phyloP scores from a whole-genome alignment of 2,329 filamentous ascomycete genomes.

The Diaporthe sp. region DNA sequence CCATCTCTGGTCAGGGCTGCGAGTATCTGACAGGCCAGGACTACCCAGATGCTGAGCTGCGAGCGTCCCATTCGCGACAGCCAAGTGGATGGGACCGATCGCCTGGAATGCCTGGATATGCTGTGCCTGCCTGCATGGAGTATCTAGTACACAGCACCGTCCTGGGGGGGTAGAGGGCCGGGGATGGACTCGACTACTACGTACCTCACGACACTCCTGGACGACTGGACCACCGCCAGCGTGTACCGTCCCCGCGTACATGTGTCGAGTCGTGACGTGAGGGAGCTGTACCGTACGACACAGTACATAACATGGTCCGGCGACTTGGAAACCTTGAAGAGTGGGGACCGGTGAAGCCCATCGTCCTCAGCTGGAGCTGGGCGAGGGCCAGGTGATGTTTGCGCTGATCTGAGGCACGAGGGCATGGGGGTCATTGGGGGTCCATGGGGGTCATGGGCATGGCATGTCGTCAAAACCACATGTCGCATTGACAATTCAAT shows the following conservation, averaged over 20 bases:
- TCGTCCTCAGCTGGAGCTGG: conserved; percentile 2
- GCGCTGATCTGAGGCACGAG: conserved; percentile 20
- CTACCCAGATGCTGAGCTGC: conserved; percentile 29
- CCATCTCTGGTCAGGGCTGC: conserved; percentile 11
- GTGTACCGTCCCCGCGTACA: background rate
- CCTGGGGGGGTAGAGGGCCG: background rate
- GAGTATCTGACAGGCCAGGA: conserved; percentile 40
- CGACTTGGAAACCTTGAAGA: conserved; percentile 33
- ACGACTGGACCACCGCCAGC: background rate
- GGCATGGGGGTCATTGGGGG: conserved; percentile 18
- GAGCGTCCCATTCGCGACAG: background rate
- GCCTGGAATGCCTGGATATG: background rate
- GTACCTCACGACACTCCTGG: conserved; percentile 1
- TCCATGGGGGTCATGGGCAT: conserved; percentile 1
- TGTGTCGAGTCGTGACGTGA: conserved; percentile 4
- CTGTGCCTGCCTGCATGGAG: conserved; percentile 7
- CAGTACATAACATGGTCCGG: background rate
- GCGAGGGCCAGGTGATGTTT: conserved; percentile 18
- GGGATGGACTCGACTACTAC: conserved; percentile 25
- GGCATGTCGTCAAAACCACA: conserved; percentile 36
- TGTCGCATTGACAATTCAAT: conserved; percentile 33
- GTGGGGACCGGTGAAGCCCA: conserved; percentile 25
- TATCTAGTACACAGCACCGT: background rate
- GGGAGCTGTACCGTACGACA: background rate
- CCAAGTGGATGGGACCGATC: conserved; percentile 14